Evolutionary conservation across 169 alveolate genomes (phyloP).

Genomic region (Plasmodium berghei): DNA sequence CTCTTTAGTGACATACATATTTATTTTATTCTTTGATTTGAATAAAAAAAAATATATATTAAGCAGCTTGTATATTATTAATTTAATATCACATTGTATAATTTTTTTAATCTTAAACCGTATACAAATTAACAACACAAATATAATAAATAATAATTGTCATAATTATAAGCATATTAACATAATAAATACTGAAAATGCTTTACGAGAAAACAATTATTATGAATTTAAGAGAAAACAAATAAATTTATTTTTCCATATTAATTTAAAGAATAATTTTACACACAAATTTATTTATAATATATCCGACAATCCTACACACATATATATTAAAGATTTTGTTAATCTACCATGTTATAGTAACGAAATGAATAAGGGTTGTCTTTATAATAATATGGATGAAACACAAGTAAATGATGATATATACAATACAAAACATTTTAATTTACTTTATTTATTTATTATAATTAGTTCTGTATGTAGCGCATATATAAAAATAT

Average conservation of each 20-base stretch:
- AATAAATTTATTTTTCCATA: constrained; percentile 9
- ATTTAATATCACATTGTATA: constrained; percentile 40
- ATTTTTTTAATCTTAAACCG: constrained; percentile 41
- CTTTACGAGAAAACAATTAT: background rate
- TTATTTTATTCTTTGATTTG: constrained; percentile 47
- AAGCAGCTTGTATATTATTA: constrained; percentile 24
- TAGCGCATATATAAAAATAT: constrained; percentile 57
- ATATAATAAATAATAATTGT: background rate
- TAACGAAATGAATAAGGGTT: background rate
- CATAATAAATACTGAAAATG: background rate
- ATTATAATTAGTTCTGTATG: constrained; percentile 55
- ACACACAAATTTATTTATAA: background rate
- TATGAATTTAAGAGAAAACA: background rate
- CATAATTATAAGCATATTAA: background rate
- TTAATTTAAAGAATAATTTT: constrained; percentile 2
- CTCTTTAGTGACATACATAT: constrained; percentile 45
- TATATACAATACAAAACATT: constrained; percentile 4
- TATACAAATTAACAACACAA: constrained; percentile 34
- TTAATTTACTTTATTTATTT: constrained; percentile 15
- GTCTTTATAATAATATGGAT: background rate
- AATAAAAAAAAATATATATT: constrained; percentile 49
- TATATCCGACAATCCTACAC: background rate
- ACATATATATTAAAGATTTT: background rate
- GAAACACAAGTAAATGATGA: background rate
- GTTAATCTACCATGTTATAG: background rate